These are phyloP conservation scores for Tylopilus sp. DNA, from an alignment of 1,284 basidiomycete species.

Conservation along the genomic window DNA sequence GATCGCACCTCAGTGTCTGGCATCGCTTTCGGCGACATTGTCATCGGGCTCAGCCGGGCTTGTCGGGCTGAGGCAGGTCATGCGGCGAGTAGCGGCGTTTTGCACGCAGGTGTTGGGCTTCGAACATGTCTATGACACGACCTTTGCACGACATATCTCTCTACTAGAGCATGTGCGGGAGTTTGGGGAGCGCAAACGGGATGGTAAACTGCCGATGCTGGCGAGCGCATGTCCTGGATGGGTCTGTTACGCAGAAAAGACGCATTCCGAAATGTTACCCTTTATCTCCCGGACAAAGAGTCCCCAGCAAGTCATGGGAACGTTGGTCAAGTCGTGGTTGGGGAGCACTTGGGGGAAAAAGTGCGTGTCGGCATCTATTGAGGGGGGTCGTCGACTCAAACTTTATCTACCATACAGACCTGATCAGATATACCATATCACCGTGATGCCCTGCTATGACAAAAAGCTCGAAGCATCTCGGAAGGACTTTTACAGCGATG, in stretches of 20 bases:
- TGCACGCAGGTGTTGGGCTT: conserved; percentile 63
- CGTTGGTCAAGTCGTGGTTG: conserved; percentile 87
- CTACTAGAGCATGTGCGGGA: conserved; percentile 82
- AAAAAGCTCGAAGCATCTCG: conserved; percentile 98
- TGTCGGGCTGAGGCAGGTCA: conserved; percentile 59
- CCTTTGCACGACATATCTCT: conserved; percentile 88
- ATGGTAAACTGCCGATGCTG: conserved; percentile 77
- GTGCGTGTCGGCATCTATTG: conserved; percentile 46
- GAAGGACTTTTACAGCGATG: conserved; percentile 82
- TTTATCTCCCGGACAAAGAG: conserved; percentile 89
- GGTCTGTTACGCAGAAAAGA: conserved; percentile 99
- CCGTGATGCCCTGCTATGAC: conserved; percentile 99
- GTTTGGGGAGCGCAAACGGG: conserved; percentile 68
- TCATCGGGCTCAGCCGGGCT: conserved; percentile 46
- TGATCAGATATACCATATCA: conserved; percentile 88
- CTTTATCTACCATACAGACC: conserved; percentile 48
- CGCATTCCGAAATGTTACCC: conserved; percentile 90
- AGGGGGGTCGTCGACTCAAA: conserved; percentile 15
- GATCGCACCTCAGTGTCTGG: conserved; percentile 89
- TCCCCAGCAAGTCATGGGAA: conserved; percentile 93
- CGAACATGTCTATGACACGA: conserved; percentile 85
- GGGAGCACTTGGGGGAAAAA: conserved; percentile 59
- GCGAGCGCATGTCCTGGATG: conserved; percentile 97
- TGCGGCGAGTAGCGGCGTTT: conserved; percentile 70
- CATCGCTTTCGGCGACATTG: conserved; percentile 80